Conservation (phyloP, 2,329 filamentous ascomycete species). For the Epichloe gansuensis region DNA sequence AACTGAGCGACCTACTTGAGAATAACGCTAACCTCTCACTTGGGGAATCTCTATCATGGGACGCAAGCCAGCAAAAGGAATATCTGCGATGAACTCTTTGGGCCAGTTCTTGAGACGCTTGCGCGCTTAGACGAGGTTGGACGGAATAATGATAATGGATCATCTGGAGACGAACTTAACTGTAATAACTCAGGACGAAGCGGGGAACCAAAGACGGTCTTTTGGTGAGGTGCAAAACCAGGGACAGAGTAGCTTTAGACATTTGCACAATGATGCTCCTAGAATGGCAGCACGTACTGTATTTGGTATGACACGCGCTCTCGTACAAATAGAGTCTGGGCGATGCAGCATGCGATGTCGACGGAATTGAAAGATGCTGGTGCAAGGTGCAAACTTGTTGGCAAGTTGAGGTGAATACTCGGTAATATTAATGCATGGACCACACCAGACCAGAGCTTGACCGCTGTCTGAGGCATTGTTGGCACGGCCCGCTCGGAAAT, state of each 20-base stretch:
- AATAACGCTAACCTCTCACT: constrained; percentile 16
- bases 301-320: not conserved
- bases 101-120: constrained; percentile 18
- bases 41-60: constrained; percentile 16
- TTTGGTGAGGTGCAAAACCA: constrained; percentile 6
- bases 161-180: not conserved
- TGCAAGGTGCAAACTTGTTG: no score
- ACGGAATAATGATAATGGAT: constrained; percentile 14
- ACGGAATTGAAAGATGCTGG: no score
- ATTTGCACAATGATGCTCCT: no score
- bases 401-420: no score
- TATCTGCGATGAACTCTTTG: constrained; percentile 15
- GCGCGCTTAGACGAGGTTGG: constrained; percentile 20
- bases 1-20: constrained; percentile 9
- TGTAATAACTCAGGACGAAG: constrained; percentile 1
- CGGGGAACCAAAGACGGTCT: not conserved
- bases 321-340: no score
- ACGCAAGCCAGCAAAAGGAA: constrained; percentile 11
- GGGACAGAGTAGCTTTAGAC: no score
- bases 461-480: no score
- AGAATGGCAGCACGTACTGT: not conserved
- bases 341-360: no score
- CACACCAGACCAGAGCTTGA: no score
- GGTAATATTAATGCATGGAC: no score
- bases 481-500: no score